Evolutionary conservation across 345 rosid genomes (phyloP).

Genomic region (Adansonia digitata): DNA sequence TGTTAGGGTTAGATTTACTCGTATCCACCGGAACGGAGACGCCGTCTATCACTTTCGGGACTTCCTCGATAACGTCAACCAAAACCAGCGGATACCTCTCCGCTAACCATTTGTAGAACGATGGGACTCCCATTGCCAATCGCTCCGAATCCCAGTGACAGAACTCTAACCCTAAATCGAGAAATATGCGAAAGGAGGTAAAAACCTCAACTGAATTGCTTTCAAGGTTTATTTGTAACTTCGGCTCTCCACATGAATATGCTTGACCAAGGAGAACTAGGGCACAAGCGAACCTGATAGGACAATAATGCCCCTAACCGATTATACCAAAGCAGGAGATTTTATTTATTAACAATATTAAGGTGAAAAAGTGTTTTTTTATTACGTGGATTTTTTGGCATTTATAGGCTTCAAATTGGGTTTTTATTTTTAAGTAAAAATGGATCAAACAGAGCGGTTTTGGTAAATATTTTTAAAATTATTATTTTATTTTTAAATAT

Average conservation of each 20-base stretch:
- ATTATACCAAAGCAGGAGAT: too few species aligned
- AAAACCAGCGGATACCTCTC: conserved; percentile 77
- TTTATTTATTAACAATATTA: too few species aligned
- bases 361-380: too few species aligned
- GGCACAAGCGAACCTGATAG: not conserved
- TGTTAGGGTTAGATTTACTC: conserved; percentile 75
- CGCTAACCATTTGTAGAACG: conserved; percentile 90
- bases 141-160: not conserved
- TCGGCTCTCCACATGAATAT: not conserved
- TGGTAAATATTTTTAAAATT: too few species aligned
- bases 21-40: conserved; percentile 72
- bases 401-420: too few species aligned
- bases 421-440: too few species aligned
- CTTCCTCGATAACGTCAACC: conserved; percentile 85
- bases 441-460: too few species aligned
- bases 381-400: too few species aligned
- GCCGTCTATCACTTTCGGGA: conserved; percentile 57
- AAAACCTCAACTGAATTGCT: not conserved
- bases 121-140: conserved; percentile 80
- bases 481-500: too few species aligned
- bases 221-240: not conserved
- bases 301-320: conserved; percentile 7
- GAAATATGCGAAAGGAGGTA: not conserved
- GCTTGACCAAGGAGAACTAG: conserved; percentile 6
- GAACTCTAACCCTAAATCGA: conserved; percentile 19